A percentile compares a stretch with the other conserved stretches of the same genome.
These are phyloP conservation scores for Alopecurus myosuroides DNA, from an alignment of 176 grass and related monocot species.

Conservation along the genomic window DNA sequence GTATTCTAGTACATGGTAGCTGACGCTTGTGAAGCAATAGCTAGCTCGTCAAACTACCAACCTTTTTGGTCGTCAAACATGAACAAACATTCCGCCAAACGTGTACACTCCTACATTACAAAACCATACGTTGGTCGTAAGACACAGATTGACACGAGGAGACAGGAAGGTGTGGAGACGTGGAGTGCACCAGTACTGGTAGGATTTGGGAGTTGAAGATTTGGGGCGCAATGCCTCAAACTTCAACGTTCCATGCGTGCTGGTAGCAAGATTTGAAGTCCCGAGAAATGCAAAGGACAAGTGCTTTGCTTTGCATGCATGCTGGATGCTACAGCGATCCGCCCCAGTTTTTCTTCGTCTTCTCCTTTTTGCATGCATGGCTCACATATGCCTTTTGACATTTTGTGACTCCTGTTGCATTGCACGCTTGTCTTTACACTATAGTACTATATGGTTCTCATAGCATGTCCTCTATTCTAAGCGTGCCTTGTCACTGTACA, in stretches of 20 bases:
- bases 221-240: background rate
- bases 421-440: conserved; percentile 7
- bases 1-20: background rate
- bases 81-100: conserved; percentile 36
- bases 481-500: conserved; percentile 24
- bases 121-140: background rate
- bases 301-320: background rate
- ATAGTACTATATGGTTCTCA: background rate
- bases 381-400: conserved; percentile 26
- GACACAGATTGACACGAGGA: background rate
- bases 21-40: background rate
- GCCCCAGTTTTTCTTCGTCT: background rate
- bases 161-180: background rate
- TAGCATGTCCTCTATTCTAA: background rate
- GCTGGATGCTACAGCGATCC: background rate
- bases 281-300: background rate
- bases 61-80: conserved; percentile 47
- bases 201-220: background rate
- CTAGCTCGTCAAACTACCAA: background rate
- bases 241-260: conserved; percentile 23
- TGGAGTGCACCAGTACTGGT: background rate
- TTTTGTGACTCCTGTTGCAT: background rate
- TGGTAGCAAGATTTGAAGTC: conserved; percentile 9
- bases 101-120: background rate
- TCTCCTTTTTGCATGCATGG: conserved; percentile 16